A percentile compares a stretch with the other conserved stretches of the same genome.
These are phyloP conservation scores for Letharia columbiana DNA, from an alignment of 495 filamentous ascomycete species.

Conservation along the genomic window DNA sequence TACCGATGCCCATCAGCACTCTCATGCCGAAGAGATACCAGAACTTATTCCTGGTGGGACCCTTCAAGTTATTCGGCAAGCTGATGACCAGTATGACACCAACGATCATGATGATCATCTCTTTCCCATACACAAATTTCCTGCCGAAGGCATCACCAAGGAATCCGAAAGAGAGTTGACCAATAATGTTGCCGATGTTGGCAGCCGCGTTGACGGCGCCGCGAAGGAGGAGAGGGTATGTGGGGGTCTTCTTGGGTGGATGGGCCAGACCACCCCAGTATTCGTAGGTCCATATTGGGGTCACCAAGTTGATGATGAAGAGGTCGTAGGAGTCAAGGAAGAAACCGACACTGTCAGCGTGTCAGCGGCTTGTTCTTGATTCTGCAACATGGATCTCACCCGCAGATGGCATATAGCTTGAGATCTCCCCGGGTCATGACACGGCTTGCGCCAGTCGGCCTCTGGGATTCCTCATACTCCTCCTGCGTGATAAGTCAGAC, in stretches of 20 bases:
- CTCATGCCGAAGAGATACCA: conserved; percentile 48
- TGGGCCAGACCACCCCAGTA: conserved; percentile 33
- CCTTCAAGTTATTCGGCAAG: conserved; percentile 28
- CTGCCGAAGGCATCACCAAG: conserved; percentile 72
- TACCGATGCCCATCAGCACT: conserved; percentile 74
- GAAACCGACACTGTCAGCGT: conserved; percentile 18
- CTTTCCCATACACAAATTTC: conserved; percentile 81
- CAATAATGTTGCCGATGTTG: conserved; percentile 78
- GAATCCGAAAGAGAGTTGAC: conserved; percentile 74
- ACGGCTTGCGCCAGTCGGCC: conserved; percentile 3
- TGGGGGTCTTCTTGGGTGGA: conserved; percentile 39
- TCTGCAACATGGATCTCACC: neutral
- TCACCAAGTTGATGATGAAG: conserved; percentile 70
- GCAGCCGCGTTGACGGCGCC: conserved; percentile 84
- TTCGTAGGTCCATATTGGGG: conserved; percentile 41
- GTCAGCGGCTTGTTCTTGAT: conserved; percentile 9
- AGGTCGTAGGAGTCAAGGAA: conserved; percentile 48
- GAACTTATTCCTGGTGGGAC: conserved; percentile 52
- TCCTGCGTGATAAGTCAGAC: conserved; percentile 4
- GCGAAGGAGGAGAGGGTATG: conserved; percentile 49
- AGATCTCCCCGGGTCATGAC: conserved; percentile 17
- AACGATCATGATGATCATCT: conserved; percentile 81
- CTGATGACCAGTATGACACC: conserved; percentile 66
- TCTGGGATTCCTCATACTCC: conserved; percentile 14
- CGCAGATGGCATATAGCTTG: conserved; percentile 19